phyloP scores from a whole-genome alignment of 805 yeast genomes.

The Metschnikowia lunata region DNA sequence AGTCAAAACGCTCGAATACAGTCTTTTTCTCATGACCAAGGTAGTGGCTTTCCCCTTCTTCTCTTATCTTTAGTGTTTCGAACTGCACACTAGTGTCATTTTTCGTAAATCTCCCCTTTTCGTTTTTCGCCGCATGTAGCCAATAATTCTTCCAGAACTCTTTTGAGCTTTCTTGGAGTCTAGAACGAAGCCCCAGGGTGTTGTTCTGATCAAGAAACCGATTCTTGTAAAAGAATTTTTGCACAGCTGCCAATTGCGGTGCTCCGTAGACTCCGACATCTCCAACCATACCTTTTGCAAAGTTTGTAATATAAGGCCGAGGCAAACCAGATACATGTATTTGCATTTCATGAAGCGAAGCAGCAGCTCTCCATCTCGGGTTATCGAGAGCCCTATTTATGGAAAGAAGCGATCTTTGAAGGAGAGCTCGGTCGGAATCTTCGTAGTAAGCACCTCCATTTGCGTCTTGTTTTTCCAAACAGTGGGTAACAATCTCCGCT shows the following conservation, averaged over 20 bases:
- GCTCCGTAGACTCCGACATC: slow-evolving; percentile 51
- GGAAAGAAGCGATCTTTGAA: slow-evolving; percentile 41
- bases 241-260: slow-evolving; percentile 51
- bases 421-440: slow-evolving; percentile 35
- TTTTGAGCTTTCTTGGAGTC: slow-evolving; percentile 30
- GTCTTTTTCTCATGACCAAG: background rate
- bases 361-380: slow-evolving; percentile 52
- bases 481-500: slow-evolving; percentile 43
- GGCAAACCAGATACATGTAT: slow-evolving; percentile 49
- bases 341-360: slow-evolving; percentile 63
- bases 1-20: background rate
- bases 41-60: background rate
- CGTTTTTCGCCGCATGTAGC: slow-evolving; percentile 37
- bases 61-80: background rate
- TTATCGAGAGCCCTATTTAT: slow-evolving; percentile 50
- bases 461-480: slow-evolving; percentile 34
- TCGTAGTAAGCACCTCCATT: slow-evolving; percentile 25
- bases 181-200: slow-evolving; percentile 23
- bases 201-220: slow-evolving; percentile 38
- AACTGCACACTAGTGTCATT: slow-evolving; percentile 23
- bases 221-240: slow-evolving; percentile 50
- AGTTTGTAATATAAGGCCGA: slow-evolving; percentile 32
- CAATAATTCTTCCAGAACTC: slow-evolving; percentile 55
- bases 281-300: slow-evolving; percentile 38
- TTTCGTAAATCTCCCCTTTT: slow-evolving; percentile 33